Evolutionary conservation across 1,284 basidiomycete species (phyloP), one percentile per base, ranked within the genome.

Genomic region (Ganoderma meredithae): DNA sequence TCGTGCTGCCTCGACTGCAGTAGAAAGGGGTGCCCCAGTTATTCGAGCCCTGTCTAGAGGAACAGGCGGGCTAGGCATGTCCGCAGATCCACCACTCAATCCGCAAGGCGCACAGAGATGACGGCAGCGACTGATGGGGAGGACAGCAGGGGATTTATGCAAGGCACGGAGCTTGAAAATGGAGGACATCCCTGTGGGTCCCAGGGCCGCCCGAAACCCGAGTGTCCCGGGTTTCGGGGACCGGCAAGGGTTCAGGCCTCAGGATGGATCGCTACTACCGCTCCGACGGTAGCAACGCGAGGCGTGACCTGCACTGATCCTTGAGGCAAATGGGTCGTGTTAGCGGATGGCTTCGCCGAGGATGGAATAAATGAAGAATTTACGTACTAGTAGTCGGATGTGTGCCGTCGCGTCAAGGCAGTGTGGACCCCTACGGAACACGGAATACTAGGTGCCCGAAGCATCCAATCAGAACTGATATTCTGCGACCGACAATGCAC

Each of bases 231-330:
- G 36, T n/a, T 62, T 13, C 49, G 25, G 53, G 65, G 60, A 36
- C 52, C 65, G 31, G 52, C 25, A 53, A 43, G 55, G 55, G 40
- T 36, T n/a, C 58, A n/a, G n/a, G n/a, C n/a, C n/a, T n/a, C n/a
- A n/a, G n/a, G n/a, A n/a, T n/a, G 7, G 22, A 49, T 61, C 39
- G 31, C 59, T 6, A 55, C 1, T 1, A 55, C 52, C 31, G 27
- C 17, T 44, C 66, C 66, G 68, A 68, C 33, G 64, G 60, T 68
- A 55, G 60, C 49, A 47, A 68, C 62, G 68, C 64, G 64, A 68
- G 68, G 66, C 61, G 47, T 39, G 53, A 58, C 71, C 66, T 69
- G 68, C 68, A 60, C 56, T 69, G 68, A 68, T 66, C 64, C 68
- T 67, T 63, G 71, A 72, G 71, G 71, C 71, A 31, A 31, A 22